phyloP scores from a whole-genome alignment of 192 early-diverging fungal genomes.

The Umbelopsis vinacea region DNA sequence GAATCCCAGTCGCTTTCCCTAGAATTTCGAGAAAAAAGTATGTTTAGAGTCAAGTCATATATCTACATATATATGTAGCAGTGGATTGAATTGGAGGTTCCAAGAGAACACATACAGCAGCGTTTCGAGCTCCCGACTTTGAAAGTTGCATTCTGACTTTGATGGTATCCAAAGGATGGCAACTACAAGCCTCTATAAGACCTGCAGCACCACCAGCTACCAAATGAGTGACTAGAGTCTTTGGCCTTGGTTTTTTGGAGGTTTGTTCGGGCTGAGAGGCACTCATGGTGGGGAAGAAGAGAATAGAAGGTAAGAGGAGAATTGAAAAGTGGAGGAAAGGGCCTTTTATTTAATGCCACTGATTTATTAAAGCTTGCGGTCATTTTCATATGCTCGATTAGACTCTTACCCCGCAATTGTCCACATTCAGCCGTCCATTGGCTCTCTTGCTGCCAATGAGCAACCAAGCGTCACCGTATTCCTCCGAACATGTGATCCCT shows the following conservation, averaged over 20 bases:
- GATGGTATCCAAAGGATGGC: conserved; percentile 96
- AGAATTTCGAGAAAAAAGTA: conserved; percentile 5
- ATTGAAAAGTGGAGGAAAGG: not conserved
- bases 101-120: conserved; percentile 48
- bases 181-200: conserved; percentile 87
- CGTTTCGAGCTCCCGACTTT: conserved; percentile 62
- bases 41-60: too few species aligned
- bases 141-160: conserved; percentile 97
- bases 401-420: conserved; percentile 21
- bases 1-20: conserved; percentile 64
- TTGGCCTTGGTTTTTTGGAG: conserved; percentile 30
- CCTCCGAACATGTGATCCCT: conserved; percentile 21
- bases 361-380: not conserved
- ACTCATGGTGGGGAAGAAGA: not conserved
- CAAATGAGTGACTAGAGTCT: conserved; percentile 78
- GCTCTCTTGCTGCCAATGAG: conserved; percentile 12
- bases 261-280: conserved; percentile 16
- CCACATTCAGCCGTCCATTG: conserved; percentile 18
- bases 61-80: not conserved
- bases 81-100: not conserved
- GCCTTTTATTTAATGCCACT: not conserved
- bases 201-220: conserved; percentile 91
- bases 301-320: not conserved
- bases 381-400: conserved; percentile 13
- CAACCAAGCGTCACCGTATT: conserved; percentile 23